Evolutionary conservation across 208 protist genomes (phyloP).

Genomic region (Herpetomonas tarakana): DNA sequence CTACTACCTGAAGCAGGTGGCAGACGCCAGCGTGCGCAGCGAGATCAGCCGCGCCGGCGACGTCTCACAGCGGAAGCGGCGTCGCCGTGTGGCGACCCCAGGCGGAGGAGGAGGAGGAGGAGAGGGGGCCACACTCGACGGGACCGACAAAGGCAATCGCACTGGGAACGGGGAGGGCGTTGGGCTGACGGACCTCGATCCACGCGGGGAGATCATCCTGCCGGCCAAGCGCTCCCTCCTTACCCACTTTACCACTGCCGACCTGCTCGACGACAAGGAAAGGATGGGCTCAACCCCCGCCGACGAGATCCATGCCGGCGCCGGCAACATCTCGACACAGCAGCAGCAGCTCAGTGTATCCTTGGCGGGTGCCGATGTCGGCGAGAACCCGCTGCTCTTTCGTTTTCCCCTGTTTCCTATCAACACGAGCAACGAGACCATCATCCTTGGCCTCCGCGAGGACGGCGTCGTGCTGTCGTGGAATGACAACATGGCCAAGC

Average conservation of each 20-base stretch:
- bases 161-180: background rate
- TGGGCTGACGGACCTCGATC: background rate
- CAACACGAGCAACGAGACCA: slow-evolving; percentile 13
- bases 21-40: slow-evolving; percentile 52
- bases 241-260: background rate
- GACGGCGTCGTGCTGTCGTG: slow-evolving; percentile 77
- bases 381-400: slow-evolving; percentile 17
- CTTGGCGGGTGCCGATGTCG: slow-evolving; percentile 1
- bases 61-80: slow-evolving; percentile 18
- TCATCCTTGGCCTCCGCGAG: slow-evolving; percentile 69
- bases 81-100: slow-evolving; percentile 1
- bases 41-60: slow-evolving; percentile 52
- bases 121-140: background rate
- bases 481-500: slow-evolving; percentile 56
- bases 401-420: slow-evolving; percentile 43
- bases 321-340: too few species aligned
- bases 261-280: slow-evolving; percentile 2
- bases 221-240: slow-evolving; percentile 2
- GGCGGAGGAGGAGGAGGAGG: too few species aligned
- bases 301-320: background rate
- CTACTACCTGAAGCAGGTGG: slow-evolving; percentile 57
- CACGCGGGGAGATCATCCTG: slow-evolving; percentile 20
- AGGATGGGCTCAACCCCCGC: background rate
- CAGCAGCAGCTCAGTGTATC: slow-evolving; percentile 2
- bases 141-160: background rate